Evolutionary conservation across 768 basidiomycete genomes (phyloP).

Genomic region (Psilocybe subaeruginosa): DNA sequence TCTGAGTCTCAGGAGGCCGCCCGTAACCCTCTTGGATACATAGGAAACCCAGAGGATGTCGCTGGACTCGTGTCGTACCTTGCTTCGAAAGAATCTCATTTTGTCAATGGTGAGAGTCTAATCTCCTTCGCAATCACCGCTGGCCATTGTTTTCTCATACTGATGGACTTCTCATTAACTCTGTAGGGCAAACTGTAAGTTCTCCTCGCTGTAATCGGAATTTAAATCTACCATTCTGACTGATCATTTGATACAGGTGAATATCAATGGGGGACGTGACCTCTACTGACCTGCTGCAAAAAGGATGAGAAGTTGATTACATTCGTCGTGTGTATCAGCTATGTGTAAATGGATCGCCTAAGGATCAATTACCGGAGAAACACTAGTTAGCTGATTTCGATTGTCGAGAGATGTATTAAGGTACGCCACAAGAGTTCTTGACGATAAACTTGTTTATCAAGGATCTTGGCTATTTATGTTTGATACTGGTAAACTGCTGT

Average conservation of each 20-base stretch:
- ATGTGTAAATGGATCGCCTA: too few species aligned
- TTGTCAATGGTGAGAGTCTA: constrained; percentile 9
- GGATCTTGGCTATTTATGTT: too few species aligned
- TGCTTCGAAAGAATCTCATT: constrained; percentile 15
- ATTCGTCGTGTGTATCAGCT: too few species aligned
- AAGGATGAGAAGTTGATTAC: background rate
- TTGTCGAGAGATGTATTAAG: too few species aligned
- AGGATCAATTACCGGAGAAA: too few species aligned
- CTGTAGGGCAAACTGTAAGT: constrained; percentile 8
- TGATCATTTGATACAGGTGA: background rate
- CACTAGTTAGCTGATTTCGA: too few species aligned
- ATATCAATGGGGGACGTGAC: constrained; percentile 5
- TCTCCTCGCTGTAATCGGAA: background rate
- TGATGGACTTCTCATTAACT: background rate
- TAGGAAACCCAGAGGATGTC: constrained; percentile 32
- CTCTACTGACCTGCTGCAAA: background rate
- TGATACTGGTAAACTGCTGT: too few species aligned
- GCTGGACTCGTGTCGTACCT: constrained; percentile 24
- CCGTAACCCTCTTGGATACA: constrained; percentile 2
- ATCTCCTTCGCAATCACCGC: background rate
- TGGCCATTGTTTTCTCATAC: background rate
- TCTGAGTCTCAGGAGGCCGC: background rate
- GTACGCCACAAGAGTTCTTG: too few species aligned
- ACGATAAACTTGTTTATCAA: too few species aligned
- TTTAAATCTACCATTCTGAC: background rate